These are phyloP conservation scores for Russula griseocarnosa DNA, from an alignment of 768 basidiomycete species.

Conservation along the genomic window DNA sequence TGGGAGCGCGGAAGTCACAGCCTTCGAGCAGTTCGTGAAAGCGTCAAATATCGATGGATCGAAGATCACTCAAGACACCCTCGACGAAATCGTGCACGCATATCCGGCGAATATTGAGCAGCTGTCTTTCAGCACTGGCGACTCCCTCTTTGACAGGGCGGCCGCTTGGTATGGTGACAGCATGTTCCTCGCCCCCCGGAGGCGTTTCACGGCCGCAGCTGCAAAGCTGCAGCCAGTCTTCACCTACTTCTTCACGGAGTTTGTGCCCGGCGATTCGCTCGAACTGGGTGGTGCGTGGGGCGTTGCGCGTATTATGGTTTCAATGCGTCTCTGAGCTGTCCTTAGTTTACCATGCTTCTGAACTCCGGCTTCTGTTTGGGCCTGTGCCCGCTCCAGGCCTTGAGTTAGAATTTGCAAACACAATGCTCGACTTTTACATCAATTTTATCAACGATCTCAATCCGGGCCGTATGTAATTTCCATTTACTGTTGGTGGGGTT, in stretches of 20 bases:
- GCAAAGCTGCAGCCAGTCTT: slow-evolving; percentile 47
- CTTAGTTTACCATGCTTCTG: slow-evolving; percentile 48
- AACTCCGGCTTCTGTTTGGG: slow-evolving; percentile 48
- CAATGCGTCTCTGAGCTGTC: neutral
- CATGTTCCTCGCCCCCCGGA: slow-evolving; percentile 51
- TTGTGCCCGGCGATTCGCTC: slow-evolving; percentile 51
- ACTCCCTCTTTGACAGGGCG: slow-evolving; percentile 54
- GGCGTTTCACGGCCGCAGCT: slow-evolving; percentile 49
- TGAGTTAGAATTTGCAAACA: slow-evolving; percentile 46
- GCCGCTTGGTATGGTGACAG: slow-evolving; percentile 56
- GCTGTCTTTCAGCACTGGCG: slow-evolving; percentile 53
- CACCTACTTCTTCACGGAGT: slow-evolving; percentile 53
- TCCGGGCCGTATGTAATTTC: slow-evolving; percentile 47
- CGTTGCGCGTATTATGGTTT: neutral
- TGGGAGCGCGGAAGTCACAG: slow-evolving; percentile 40
- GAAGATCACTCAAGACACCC: slow-evolving; percentile 42
- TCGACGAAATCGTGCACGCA: slow-evolving; percentile 39
- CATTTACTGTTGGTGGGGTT: neutral
- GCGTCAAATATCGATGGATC: slow-evolving; percentile 51
- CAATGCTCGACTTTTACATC: slow-evolving; percentile 51
- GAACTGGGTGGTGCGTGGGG: slow-evolving; percentile 44
- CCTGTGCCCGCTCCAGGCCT: slow-evolving; percentile 40
- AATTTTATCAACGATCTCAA: slow-evolving; percentile 53
- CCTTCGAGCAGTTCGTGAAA: slow-evolving; percentile 47
- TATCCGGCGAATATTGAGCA: slow-evolving; percentile 49